Conservation (phyloP, 2,329 filamentous ascomycete species). For the Claviceps sorghi region DNA sequence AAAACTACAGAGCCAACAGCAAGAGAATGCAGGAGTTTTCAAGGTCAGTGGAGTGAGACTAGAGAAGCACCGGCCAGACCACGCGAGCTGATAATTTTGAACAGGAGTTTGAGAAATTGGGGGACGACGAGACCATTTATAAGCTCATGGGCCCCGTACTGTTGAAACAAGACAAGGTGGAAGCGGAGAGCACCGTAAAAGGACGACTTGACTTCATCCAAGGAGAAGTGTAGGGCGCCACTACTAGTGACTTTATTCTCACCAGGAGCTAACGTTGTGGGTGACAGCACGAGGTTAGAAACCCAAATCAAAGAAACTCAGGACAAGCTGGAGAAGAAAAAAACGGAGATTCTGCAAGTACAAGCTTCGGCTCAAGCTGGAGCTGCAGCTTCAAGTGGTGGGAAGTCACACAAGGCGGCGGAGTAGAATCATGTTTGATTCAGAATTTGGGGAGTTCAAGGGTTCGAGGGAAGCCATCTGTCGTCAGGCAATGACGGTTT, state of each 20-base stretch:
- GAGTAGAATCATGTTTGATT: conserved; percentile 3
- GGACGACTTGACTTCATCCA: conserved; percentile 83
- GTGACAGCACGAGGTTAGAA: conserved; percentile 27
- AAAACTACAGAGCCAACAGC: conserved; percentile 83
- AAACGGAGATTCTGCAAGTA: conserved; percentile 42
- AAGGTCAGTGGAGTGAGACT: conserved; percentile 34
- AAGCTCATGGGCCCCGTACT: conserved; percentile 88
- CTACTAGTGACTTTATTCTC: too few relatives aligned
- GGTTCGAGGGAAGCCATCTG: not conserved
- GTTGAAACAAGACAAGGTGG: conserved; percentile 82
- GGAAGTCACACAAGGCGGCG: conserved; percentile 17
- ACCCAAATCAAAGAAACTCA: conserved; percentile 40
- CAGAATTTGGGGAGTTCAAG: not conserved
- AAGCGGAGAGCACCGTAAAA: conserved; percentile 83
- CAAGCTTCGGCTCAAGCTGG: conserved; percentile 34
- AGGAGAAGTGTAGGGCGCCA: conserved; percentile 71
- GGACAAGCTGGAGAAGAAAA: conserved; percentile 43
- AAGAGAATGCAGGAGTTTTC: conserved; percentile 82
- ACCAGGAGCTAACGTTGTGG: conserved; percentile 7
- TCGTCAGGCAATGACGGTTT: too few relatives aligned
- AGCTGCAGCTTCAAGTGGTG: conserved; percentile 14
- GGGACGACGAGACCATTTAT: conserved; percentile 80
- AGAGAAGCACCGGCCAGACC: not conserved
- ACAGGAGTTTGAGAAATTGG: conserved; percentile 68
- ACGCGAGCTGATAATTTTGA: not conserved